Percentiles rank a stretch among this genome's conserved stretches.
Conservation (phyloP, 768 basidiomycete genomes). For the Suillus fuscotomentosus region DNA sequence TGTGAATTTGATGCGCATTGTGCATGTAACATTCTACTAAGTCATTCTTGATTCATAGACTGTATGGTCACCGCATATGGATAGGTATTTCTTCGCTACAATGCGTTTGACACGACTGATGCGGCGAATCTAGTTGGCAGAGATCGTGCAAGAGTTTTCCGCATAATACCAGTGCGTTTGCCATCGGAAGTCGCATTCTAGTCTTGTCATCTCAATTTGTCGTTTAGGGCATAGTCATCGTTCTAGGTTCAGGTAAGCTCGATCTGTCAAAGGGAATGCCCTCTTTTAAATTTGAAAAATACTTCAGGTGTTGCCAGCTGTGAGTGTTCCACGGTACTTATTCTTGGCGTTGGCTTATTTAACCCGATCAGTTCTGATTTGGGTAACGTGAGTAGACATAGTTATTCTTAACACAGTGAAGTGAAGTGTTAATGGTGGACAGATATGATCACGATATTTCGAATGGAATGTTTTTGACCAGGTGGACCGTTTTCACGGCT, state of each 20-base stretch:
- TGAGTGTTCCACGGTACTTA: background rate
- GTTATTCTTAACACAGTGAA: background rate
- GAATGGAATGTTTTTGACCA: background rate
- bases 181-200: background rate
- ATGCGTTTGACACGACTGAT: background rate
- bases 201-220: background rate
- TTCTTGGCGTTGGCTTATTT: background rate
- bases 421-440: background rate
- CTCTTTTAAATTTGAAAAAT: background rate
- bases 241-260: background rate
- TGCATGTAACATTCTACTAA: background rate
- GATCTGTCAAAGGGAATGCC: background rate
- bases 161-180: background rate
- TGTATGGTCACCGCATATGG: conserved; percentile 4
- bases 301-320: background rate
- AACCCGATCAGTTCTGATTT: conserved; percentile 1
- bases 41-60: background rate
- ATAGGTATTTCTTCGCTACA: background rate
- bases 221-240: background rate
- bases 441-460: background rate
- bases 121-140: background rate
- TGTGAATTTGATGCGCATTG: background rate
- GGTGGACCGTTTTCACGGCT: background rate
- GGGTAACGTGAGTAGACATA: background rate
- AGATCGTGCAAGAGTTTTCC: background rate